These are phyloP conservation scores for Linum lewisii DNA, from an alignment of 345 rosid genomes.

Conservation along the genomic window DNA sequence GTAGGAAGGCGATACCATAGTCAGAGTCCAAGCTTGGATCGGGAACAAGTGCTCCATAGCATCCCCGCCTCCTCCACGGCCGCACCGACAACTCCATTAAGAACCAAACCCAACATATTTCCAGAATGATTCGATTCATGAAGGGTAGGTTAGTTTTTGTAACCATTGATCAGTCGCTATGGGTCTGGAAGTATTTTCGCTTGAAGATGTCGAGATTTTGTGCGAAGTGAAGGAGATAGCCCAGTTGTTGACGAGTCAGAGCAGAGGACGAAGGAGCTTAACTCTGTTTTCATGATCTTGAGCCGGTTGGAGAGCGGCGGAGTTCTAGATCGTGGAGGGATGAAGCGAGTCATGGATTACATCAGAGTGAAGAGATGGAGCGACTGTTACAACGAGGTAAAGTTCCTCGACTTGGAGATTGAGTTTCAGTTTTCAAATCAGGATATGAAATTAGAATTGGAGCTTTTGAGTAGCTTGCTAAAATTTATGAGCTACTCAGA, in stretches of 20 bases:
- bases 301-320: constrained; percentile 36
- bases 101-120: too few relatives aligned
- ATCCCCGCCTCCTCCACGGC: too few relatives aligned
- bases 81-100: too few relatives aligned
- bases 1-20: too few relatives aligned
- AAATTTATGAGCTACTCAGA: constrained; percentile 50
- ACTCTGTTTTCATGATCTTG: constrained; percentile 31
- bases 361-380: constrained; percentile 54
- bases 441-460: constrained; percentile 23
- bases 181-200: constrained; percentile 53
- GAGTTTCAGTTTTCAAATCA: constrained; percentile 18
- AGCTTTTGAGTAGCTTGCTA: constrained; percentile 38
- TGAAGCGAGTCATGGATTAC: constrained; percentile 34
- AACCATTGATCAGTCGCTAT: constrained; percentile 48
- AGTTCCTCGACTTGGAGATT: constrained; percentile 47
- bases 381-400: constrained; percentile 44
- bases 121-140: too few relatives aligned
- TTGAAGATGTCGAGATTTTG: constrained; percentile 28
- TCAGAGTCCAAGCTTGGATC: too few relatives aligned
- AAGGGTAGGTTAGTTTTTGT: too few relatives aligned
- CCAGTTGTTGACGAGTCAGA: constrained; percentile 30
- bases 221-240: constrained; percentile 46
- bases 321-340: constrained; percentile 24
- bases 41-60: too few relatives aligned
- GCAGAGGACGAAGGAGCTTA: constrained; percentile 29